A percentile compares a stretch with the other conserved stretches of the same genome.
Conservation (phyloP, 306 rosid species). For the Sechiopsis laciniata region DNA sequence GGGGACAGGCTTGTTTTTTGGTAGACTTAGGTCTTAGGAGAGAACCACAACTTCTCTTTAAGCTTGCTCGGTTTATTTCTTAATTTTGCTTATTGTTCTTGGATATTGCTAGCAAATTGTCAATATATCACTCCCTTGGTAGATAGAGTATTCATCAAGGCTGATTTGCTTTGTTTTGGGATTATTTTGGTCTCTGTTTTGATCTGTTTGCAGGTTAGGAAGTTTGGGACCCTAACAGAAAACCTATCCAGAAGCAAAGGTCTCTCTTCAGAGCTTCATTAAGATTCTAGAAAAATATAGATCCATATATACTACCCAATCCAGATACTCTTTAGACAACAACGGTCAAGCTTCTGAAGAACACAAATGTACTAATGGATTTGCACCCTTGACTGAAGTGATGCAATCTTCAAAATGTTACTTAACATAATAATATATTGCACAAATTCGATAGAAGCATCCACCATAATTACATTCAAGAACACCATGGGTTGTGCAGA, state of each 20-base stretch:
- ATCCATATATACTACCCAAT: slow-evolving; percentile 1
- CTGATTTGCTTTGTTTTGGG: too few relatives aligned
- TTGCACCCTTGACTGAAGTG: neutral
- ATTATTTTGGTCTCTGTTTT: too few relatives aligned
- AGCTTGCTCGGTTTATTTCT: too few relatives aligned
- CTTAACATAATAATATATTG: neutral
- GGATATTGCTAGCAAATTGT: too few relatives aligned
- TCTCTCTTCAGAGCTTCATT: neutral
- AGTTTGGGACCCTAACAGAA: neutral
- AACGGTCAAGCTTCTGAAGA: neutral
- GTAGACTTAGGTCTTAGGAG: too few relatives aligned
- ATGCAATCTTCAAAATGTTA: slow-evolving; percentile 9
- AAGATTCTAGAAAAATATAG: neutral
- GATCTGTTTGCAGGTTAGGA: too few relatives aligned
- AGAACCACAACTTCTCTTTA: too few relatives aligned
- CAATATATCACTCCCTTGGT: too few relatives aligned
- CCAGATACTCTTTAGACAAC: neutral
- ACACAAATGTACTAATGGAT: neutral
- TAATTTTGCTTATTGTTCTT: too few relatives aligned
- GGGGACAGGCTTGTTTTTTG: too few relatives aligned
- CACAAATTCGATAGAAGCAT: neutral
- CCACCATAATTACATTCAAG: slow-evolving; percentile 11
- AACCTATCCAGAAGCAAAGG: slow-evolving; percentile 5
- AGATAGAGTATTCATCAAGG: too few relatives aligned
- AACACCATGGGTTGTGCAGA: neutral